Evolutionary conservation across 768 basidiomycete genomes (phyloP), one percentile per base, ranked within the genome.

Genomic region (Lactarius quietus): DNA sequence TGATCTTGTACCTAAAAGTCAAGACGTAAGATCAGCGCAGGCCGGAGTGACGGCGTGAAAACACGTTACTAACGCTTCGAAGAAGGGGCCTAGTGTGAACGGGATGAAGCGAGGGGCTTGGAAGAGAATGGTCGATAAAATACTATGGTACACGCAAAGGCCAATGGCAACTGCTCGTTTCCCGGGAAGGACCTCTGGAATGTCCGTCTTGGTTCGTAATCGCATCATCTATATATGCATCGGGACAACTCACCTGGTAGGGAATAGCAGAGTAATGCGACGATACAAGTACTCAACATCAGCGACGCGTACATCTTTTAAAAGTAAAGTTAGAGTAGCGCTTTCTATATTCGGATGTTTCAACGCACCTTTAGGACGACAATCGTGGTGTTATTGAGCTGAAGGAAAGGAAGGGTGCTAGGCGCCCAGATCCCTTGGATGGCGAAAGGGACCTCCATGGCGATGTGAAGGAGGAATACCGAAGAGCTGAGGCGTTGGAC

Each of bases 51-150:
- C 23, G n/a, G n/a, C n/a, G n/a, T n/a, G 17, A 3, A 45, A 33
- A 31, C 9, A 41, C 26, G 35, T 1, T 3, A 84, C 88, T 62
- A 70, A 90, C 88, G 76, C 68, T 73, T 93, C 91, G 29, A 81
- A 75, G 33, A 81, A 61, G 2, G 80, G 38, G 5, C 92, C 92
- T 63, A 93, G 85, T 0, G 85, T 79, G 60, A 84, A 80, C 15
- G 92, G 92, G 62, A 94, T 89, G 74, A 94, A 90, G 35, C 92
- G 83, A 1, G 91, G 90, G 2, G 89, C 80, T 64, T 89, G 85
- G 73, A 83, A 88, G 57, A 94, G 82, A 57, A 92, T 76, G 3
- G 90, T 92, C 1, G 91, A 90, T 57, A 81, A 81, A 36, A 87
- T 75, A 64, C 80, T 85, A 74, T 94, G 92, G 74, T 93, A 94